Conservation (phyloP, 2,329 filamentous ascomycete species). For the Xylariaceae sp. region DNA sequence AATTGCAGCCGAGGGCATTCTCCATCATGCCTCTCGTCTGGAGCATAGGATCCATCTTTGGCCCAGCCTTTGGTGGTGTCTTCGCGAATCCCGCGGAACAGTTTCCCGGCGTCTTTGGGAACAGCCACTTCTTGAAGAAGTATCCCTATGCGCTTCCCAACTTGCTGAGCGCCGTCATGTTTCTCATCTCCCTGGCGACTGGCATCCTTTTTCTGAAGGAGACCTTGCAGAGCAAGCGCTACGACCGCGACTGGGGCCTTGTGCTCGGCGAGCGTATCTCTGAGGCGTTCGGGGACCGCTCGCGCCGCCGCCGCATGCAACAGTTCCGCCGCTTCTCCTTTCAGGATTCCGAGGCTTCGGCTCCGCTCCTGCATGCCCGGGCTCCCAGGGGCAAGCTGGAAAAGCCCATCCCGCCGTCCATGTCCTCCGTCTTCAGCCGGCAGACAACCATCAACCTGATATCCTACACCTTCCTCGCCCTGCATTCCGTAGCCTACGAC, state of each 20-base stretch:
- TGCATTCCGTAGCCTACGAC: conserved; percentile 80
- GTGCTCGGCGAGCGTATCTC: conserved; percentile 61
- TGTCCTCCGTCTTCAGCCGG: conserved; percentile 52
- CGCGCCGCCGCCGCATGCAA: conserved; percentile 17
- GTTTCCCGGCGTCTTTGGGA: conserved; percentile 62
- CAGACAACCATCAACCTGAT: conserved; percentile 71
- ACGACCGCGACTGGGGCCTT: conserved; percentile 67
- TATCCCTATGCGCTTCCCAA: conserved; percentile 86
- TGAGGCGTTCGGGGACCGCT: conserved; percentile 23
- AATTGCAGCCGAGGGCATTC: conserved; percentile 82
- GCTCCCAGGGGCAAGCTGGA: conserved; percentile 10
- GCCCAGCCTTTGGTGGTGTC: conserved; percentile 79
- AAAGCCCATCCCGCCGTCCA: conserved; percentile 15
- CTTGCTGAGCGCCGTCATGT: conserved; percentile 66
- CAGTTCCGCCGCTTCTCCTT: conserved; percentile 38
- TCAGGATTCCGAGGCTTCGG: conserved; percentile 48
- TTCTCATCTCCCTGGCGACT: conserved; percentile 65
- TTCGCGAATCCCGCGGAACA: conserved; percentile 74
- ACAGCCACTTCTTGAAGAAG: conserved; percentile 57
- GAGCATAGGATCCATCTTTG: conserved; percentile 81
- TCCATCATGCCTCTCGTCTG: conserved; percentile 88
- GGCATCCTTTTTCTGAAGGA: conserved; percentile 79
- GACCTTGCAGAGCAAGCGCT: conserved; percentile 66
- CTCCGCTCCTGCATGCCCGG: conserved; percentile 40
- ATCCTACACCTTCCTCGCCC: conserved; percentile 71